A percentile compares a stretch with the other conserved stretches of the same genome.
Conservation (phyloP, 2,329 filamentous ascomycete genomes). For the Lachnellula arida region DNA sequence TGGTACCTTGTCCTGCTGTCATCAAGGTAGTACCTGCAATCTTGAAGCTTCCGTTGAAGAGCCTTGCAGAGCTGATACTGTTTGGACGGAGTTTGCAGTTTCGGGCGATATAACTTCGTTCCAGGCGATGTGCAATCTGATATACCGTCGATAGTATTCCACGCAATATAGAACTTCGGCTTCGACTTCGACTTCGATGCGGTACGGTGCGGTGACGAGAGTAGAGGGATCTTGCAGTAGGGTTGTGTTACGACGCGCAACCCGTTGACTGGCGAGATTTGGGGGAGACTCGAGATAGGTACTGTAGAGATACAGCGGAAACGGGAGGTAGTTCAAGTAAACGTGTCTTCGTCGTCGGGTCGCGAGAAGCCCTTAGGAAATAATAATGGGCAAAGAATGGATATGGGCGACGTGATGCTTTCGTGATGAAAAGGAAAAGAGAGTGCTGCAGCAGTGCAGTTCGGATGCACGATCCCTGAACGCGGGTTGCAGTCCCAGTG, state of each 20-base stretch:
- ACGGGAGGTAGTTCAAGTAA: slow-evolving; percentile 3
- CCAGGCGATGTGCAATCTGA: background rate
- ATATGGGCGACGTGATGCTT: background rate
- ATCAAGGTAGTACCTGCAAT: slow-evolving; percentile 2
- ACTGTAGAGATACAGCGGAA: background rate
- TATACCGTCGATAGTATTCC: slow-evolving; percentile 2
- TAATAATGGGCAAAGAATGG: background rate
- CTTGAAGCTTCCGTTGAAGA: background rate
- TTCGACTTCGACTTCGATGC: slow-evolving; percentile 5
- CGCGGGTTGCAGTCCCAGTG: background rate
- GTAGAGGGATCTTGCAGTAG: slow-evolving; percentile 13
- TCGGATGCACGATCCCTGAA: background rate
- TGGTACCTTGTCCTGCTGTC: background rate
- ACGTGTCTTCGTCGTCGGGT: background rate
- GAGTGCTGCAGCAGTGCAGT: background rate
- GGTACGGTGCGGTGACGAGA: slow-evolving; percentile 9
- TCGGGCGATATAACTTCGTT: slow-evolving; percentile 3
- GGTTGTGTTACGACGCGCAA: slow-evolving; percentile 12
- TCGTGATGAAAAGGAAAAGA: background rate
- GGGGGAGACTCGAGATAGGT: background rate
- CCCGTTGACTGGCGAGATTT: slow-evolving; percentile 12
- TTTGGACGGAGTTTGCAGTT: slow-evolving; percentile 1
- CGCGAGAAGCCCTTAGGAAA: background rate
- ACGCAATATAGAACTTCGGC: slow-evolving; percentile 13
- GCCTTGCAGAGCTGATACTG: background rate